Evolutionary conservation across 345 rosid genomes (phyloP), one percentile per base, ranked within the genome.

Genomic region (Euclidium syriacum): DNA sequence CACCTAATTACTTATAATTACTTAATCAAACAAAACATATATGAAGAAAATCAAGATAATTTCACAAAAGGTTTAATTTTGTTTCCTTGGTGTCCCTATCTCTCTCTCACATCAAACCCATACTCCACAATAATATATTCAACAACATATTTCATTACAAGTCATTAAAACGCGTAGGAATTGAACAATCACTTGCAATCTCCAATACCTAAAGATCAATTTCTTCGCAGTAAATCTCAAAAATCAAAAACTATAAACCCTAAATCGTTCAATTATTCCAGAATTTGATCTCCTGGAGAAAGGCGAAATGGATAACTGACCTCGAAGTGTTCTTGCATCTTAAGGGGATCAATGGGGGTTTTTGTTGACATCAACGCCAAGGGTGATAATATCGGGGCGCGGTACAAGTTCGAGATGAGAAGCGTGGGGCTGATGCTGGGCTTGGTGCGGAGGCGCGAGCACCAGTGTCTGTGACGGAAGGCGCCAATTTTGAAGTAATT

Each of bases 401-500:
- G 96, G 70, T 85, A 88, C 90, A 83, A 85, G 72, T 85, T 83
- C 49, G 88, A 85, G 62, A 85, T 88, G 30, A 88, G 73, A 23
- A 85, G 81, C 4, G 96, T 82, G 12, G 92, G 88, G 72, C 92
- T 80, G 52, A 80, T 73, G 62, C 80, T 79, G 3, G 96, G 96
- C 53, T 80, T 82, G 36, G 92, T 85, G 78, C 83, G 90, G 56
- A 88, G 88, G 23, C 92, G 73, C 6, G 92, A 85, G 80, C 96
- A 85, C 1, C 90, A 82, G 52, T 88, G 85, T 4, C 88, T 90
- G 42, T 82, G 90, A 50, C 92, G 73, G 44, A 90, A 88, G 1
- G 90, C 92, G 10, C 92, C 90, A 65, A 82, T 83, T 83, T 85
- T 88, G 84, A 83, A 85, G 77, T 88, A 83, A 72, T 80, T 85